Percentiles rank a stretch among this genome's conserved stretches.
Evolutionary conservation across 2,329 filamentous ascomycete species (phyloP).

Genomic region (Sporothrix dimorphospora): DNA sequence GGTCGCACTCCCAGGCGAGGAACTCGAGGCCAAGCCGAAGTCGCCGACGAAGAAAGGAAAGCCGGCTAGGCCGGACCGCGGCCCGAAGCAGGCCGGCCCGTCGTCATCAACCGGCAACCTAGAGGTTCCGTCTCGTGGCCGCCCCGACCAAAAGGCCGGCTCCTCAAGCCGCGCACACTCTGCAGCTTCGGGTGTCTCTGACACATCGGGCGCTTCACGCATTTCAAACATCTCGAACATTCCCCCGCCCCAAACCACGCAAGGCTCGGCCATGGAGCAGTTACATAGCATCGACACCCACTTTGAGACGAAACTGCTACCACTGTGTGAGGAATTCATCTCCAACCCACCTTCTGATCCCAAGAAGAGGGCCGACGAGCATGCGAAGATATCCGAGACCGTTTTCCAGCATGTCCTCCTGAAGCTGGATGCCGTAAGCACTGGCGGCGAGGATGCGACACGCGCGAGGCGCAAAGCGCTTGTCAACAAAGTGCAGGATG

Average conservation of each 20-base stretch:
- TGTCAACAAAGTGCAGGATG: constrained; percentile 70
- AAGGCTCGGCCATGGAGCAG: constrained; percentile 58
- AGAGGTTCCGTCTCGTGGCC: constrained; percentile 39
- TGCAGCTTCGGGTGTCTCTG: constrained; percentile 36
- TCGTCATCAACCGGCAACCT: constrained; percentile 41
- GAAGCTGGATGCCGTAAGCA: constrained; percentile 77
- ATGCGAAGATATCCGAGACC: constrained; percentile 74
- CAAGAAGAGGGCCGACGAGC: constrained; percentile 72
- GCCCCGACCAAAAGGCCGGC: constrained; percentile 41
- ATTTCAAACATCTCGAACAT: constrained; percentile 33
- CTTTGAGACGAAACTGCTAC: constrained; percentile 67
- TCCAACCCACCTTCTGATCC: constrained; percentile 64
- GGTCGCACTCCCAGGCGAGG: constrained; percentile 59
- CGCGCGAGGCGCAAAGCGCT: constrained; percentile 69
- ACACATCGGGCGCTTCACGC: constrained; percentile 37
- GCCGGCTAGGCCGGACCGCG: neutral
- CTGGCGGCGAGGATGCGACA: constrained; percentile 68
- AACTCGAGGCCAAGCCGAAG: constrained; percentile 39
- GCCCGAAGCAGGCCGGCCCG: constrained; percentile 40
- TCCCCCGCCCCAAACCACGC: constrained; percentile 42
- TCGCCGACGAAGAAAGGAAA: neutral
- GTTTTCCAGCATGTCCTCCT: constrained; percentile 75
- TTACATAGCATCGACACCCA: constrained; percentile 67
- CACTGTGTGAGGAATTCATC: constrained; percentile 65
- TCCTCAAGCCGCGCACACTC: constrained; percentile 46